Evolutionary conservation across 345 rosid species (phyloP).

Genomic region (Erucastrum elatum): DNA sequence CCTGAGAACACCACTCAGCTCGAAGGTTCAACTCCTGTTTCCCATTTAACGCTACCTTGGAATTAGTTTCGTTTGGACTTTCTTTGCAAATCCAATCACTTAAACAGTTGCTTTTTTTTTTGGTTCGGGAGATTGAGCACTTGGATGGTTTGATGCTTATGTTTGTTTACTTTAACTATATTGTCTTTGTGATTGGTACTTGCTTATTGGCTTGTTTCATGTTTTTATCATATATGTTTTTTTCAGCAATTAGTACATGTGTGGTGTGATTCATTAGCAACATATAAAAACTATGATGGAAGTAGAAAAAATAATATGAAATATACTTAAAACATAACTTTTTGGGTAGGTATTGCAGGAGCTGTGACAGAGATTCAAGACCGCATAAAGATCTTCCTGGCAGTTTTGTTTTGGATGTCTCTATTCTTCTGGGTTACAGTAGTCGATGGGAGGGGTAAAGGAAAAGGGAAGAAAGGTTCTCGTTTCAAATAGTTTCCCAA

Average conservation of each 20-base stretch:
- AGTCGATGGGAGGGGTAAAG: slow-evolving; percentile 54
- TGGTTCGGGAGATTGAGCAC: slow-evolving; percentile 8
- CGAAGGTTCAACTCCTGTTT: slow-evolving; percentile 43
- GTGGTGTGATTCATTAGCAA: background rate
- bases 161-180: background rate
- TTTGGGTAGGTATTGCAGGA: slow-evolving; percentile 47
- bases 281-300: background rate
- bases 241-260: background rate
- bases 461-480: slow-evolving; percentile 34
- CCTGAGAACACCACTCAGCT: slow-evolving; percentile 36
- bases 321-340: background rate
- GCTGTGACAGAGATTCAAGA: slow-evolving; percentile 58
- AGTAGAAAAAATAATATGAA: background rate
- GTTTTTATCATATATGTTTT: background rate
- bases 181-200: background rate
- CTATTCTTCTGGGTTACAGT: slow-evolving; percentile 89
- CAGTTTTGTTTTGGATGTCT: slow-evolving; percentile 94
- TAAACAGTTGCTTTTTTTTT: background rate
- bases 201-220: background rate
- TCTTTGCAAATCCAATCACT: slow-evolving; percentile 7
- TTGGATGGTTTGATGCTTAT: slow-evolving; percentile 6
- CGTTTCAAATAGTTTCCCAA: slow-evolving; percentile 29
- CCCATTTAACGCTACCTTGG: background rate
- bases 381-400: slow-evolving; percentile 65
- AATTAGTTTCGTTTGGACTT: background rate